Conservation (phyloP, 345 rosid genomes). For the Cardamine occulta region DNA sequence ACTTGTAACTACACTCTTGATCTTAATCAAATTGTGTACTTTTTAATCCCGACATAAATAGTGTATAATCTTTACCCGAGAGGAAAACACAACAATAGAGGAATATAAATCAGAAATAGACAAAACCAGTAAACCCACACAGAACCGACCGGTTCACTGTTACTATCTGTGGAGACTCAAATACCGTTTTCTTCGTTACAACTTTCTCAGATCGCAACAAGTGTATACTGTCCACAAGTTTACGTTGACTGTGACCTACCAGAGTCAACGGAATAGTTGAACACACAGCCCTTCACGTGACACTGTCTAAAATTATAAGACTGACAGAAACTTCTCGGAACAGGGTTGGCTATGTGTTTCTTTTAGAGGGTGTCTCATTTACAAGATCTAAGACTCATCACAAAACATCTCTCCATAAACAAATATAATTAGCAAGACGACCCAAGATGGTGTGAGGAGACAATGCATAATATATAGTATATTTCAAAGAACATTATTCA, state of each 20-base stretch:
- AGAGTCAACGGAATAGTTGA: slow-evolving; percentile 17
- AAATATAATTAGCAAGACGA: not conserved
- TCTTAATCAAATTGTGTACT: not conserved
- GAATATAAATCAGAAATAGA: slow-evolving; percentile 23
- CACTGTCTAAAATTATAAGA: slow-evolving; percentile 12
- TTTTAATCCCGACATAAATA: not conserved
- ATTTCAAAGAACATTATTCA: not conserved
- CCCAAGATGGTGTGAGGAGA: not conserved
- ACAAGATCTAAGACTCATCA: too few species aligned
- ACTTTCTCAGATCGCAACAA: slow-evolving; percentile 19
- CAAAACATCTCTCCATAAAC: not conserved
- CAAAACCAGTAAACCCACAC: slow-evolving; percentile 21
- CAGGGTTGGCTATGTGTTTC: too few species aligned
- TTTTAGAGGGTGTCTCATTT: too few species aligned
- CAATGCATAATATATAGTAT: not conserved
- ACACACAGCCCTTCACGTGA: slow-evolving; percentile 37
- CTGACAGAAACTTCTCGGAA: too few species aligned
- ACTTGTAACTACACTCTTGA: slow-evolving; percentile 1
- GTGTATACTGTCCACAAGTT: slow-evolving; percentile 12
- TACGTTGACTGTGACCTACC: slow-evolving; percentile 33
- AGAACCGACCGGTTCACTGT: slow-evolving; percentile 42
- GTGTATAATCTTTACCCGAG: not conserved
- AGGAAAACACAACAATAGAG: slow-evolving; percentile 13
- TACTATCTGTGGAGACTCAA: slow-evolving; percentile 30
- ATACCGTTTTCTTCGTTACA: slow-evolving; percentile 27